Evolutionary conservation across 495 filamentous ascomycete genomes (phyloP), one percentile per base, ranked within the genome.

Genomic region (Xylaria castorea): DNA sequence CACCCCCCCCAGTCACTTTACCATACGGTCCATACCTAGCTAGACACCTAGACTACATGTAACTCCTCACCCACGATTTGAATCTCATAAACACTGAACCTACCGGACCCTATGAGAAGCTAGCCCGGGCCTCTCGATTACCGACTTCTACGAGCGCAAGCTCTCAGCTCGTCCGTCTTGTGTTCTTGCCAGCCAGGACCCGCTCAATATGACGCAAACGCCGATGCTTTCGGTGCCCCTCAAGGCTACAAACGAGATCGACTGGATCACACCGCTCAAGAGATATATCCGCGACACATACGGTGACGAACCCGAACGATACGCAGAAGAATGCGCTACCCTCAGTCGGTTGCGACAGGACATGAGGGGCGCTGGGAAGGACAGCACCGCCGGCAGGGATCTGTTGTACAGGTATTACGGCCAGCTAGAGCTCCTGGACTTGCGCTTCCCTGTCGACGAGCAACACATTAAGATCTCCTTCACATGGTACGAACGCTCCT

Each of bases 191-290:
- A 65, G 48, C 42, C 42, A 57, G 60, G 65, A 75, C 57, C 32
- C 75, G 58, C 73, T 74, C 81, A 88, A 80, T 80, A 92, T 92
- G 90, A 86, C 88, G 81, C 91, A 94, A 84, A 89, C 93, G 79
- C 93, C 94, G 60, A 98, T 98, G 94, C 90, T 98, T 70, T 94
- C 92, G 74, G 90, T 89, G 87, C 94, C 94, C 79, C 85, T 97
- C 79, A 98, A 99, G 92, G 95, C 96, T 81, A 99, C 96, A 73
- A 97, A 95, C 86, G 96, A 99, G 86, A 97, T 98, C 79, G 96
- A 99, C 88, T 99, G 97, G 97, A 88, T 98, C 73, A 87, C 89
- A 36, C 97, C 96, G 68, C 89, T 99, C 75, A 98, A 98, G 87
- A 86, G 87, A 68, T 97, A 98, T 85, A 98, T 99, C 72, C 89